Conservation (phyloP, 768 basidiomycete species). For the Austroboletus eburneus region DNA sequence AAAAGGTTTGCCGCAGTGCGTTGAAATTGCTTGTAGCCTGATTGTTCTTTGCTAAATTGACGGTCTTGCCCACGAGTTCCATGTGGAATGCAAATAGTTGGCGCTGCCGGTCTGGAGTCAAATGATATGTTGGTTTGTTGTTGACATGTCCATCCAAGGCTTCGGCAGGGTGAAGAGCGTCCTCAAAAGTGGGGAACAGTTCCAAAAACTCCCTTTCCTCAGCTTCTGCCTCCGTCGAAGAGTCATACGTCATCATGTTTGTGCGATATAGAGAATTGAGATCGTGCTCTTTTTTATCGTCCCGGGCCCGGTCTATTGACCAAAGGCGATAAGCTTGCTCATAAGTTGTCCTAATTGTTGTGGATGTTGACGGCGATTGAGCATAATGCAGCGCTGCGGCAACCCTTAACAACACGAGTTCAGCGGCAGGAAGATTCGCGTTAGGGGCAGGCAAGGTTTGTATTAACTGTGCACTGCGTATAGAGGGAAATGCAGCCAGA, state of each 20-base stretch:
- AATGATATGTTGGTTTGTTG: slow-evolving; percentile 26
- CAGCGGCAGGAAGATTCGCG: slow-evolving; percentile 19
- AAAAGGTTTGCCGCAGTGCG: slow-evolving; percentile 29
- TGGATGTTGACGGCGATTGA: slow-evolving; percentile 5
- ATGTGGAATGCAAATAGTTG: slow-evolving; percentile 49
- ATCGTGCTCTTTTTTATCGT: slow-evolving; percentile 57
- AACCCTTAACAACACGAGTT: slow-evolving; percentile 40
- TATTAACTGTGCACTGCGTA: slow-evolving; percentile 38
- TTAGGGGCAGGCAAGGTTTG: slow-evolving; percentile 20
- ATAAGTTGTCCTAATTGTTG: slow-evolving; percentile 47
- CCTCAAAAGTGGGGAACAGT: slow-evolving; percentile 83
- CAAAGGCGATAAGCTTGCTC: slow-evolving; percentile 77
- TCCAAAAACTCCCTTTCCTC: slow-evolving; percentile 82
- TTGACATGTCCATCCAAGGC: background rate
- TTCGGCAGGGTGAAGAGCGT: slow-evolving; percentile 37
- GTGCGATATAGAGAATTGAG: slow-evolving; percentile 75
- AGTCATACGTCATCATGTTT: slow-evolving; percentile 48
- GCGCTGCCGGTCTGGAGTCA: slow-evolving; percentile 22
- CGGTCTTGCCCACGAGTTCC: slow-evolving; percentile 31
- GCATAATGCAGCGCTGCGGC: slow-evolving; percentile 34
- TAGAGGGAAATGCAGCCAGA: slow-evolving; percentile 53
- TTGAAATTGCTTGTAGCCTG: slow-evolving; percentile 24
- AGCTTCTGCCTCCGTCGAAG: slow-evolving; percentile 62
- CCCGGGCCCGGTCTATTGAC: slow-evolving; percentile 73
- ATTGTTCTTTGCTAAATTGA: background rate